A percentile compares a stretch with the other conserved stretches of the same genome.
phyloP scores from a whole-genome alignment of 495 filamentous ascomycete genomes.

The Xylona heveae region DNA sequence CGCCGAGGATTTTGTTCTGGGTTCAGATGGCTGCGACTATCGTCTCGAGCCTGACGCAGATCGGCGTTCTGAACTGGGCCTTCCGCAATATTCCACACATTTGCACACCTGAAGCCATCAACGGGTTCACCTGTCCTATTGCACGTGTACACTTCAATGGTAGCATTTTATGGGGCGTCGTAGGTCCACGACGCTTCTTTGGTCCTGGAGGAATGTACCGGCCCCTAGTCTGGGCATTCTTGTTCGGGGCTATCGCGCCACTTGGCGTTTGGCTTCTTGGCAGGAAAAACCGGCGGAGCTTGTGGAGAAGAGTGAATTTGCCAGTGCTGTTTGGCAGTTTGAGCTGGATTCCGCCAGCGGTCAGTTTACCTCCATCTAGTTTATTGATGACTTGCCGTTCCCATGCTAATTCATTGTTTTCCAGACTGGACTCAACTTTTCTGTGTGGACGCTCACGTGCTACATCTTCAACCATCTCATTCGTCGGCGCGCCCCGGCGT shows the following conservation, averaged over 20 bases:
- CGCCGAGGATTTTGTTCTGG: constrained; percentile 54
- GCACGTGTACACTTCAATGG: constrained; percentile 83
- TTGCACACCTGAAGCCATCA: constrained; percentile 56
- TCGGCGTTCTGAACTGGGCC: constrained; percentile 78
- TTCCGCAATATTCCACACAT: constrained; percentile 52
- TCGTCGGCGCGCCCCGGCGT: constrained; percentile 36
- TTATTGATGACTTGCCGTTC: constrained; percentile 3
- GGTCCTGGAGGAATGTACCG: constrained; percentile 49
- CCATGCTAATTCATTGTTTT: constrained; percentile 2
- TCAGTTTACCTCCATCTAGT: constrained; percentile 4
- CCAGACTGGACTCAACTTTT: constrained; percentile 58
- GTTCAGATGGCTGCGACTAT: constrained; percentile 68
- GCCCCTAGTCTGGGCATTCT: constrained; percentile 54
- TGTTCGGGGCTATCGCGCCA: constrained; percentile 47
- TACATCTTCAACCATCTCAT: constrained; percentile 64
- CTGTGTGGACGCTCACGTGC: constrained; percentile 62
- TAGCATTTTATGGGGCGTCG: constrained; percentile 72
- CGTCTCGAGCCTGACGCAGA: constrained; percentile 59
- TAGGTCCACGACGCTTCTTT: constrained; percentile 60
- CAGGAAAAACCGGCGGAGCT: constrained; percentile 17
- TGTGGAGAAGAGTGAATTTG: constrained; percentile 45
- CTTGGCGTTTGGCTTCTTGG: constrained; percentile 43
- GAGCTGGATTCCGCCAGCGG: constrained; percentile 63
- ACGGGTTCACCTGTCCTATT: constrained; percentile 74
- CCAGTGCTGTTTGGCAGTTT: constrained; percentile 54